These are phyloP conservation scores for Didymella lethalis DNA, from an alignment of 2,329 filamentous ascomycete genomes.

Conservation along the genomic window DNA sequence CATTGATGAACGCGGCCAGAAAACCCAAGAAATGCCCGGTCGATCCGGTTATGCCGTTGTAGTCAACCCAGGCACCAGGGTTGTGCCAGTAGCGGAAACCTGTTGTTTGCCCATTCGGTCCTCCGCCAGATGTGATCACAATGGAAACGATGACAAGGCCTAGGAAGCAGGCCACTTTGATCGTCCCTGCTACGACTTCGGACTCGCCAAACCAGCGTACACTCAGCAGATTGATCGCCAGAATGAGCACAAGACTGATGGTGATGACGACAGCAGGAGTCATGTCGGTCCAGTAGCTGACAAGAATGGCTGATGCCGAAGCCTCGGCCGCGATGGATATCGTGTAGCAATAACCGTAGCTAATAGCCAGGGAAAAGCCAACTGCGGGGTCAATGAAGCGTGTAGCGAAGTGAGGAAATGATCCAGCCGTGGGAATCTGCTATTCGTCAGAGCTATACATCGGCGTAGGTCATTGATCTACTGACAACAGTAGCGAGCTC, in stretches of 20 bases:
- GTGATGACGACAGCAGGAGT: constrained; percentile 63
- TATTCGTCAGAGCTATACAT: constrained; percentile 1
- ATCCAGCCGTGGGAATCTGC: constrained; percentile 54
- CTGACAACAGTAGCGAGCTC: constrained; percentile 62
- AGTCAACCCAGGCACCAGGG: constrained; percentile 71
- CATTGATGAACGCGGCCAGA: constrained; percentile 60
- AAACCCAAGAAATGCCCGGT: constrained; percentile 62
- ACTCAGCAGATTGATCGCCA: constrained; percentile 60
- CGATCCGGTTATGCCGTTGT: constrained; percentile 62
- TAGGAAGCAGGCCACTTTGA: constrained; percentile 52
- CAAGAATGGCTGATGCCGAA: constrained; percentile 50
- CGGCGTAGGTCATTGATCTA: neutral
- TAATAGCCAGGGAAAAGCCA: constrained; percentile 60
- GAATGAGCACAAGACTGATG: constrained; percentile 61
- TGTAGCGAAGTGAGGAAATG: constrained; percentile 68
- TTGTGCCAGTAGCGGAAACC: constrained; percentile 74
- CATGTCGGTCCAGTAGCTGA: constrained; percentile 56
- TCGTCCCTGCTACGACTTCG: constrained; percentile 54
- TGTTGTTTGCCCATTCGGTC: constrained; percentile 64
- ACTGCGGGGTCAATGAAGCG: constrained; percentile 70
- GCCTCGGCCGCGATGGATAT: constrained; percentile 59
- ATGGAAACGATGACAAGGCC: constrained; percentile 35
- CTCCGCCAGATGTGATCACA: constrained; percentile 48
- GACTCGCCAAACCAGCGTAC: constrained; percentile 61
- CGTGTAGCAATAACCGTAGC: constrained; percentile 58